These are phyloP conservation scores for Mycena galopus DNA, from an alignment of 768 basidiomycete species.

Conservation along the genomic window DNA sequence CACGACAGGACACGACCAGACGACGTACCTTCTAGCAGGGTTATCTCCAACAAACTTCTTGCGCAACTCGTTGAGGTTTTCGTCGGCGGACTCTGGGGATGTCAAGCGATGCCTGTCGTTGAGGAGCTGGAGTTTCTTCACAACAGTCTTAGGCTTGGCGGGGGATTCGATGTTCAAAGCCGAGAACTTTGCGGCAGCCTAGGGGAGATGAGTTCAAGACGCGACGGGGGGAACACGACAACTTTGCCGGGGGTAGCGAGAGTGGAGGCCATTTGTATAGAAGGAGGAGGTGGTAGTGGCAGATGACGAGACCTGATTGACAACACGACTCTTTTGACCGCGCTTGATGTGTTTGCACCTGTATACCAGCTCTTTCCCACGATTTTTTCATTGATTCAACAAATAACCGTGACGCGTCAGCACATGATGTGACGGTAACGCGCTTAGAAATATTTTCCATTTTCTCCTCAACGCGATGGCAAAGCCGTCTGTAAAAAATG, in stretches of 20 bases:
- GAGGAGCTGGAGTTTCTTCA: slow-evolving; percentile 43
- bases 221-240: slow-evolving; percentile 37
- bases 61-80: slow-evolving; percentile 53
- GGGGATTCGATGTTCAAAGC: slow-evolving; percentile 59
- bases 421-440: too few relatives aligned
- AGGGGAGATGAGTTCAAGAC: slow-evolving; percentile 20
- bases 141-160: slow-evolving; percentile 46
- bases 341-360: slow-evolving; percentile 48
- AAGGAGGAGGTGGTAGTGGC: slow-evolving; percentile 18
- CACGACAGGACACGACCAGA: slow-evolving; percentile 13
- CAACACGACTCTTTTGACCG: slow-evolving; percentile 35
- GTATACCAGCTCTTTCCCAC: slow-evolving; percentile 23
- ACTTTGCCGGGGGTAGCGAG: slow-evolving; percentile 72
- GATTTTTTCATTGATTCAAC: too few relatives aligned
- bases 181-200: slow-evolving; percentile 62
- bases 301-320: slow-evolving; percentile 12
- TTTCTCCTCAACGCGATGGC: too few relatives aligned
- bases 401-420: too few relatives aligned
- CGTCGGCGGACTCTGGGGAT: slow-evolving; percentile 50
- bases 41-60: slow-evolving; percentile 70
- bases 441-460: too few relatives aligned
- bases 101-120: slow-evolving; percentile 52
- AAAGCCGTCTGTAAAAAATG: slow-evolving; percentile 6
- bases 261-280: slow-evolving; percentile 35
- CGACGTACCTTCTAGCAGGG: slow-evolving; percentile 61